These are phyloP conservation scores for Coniochaeta sp. DNA, from an alignment of 2,329 filamentous ascomycete genomes.

Conservation along the genomic window DNA sequence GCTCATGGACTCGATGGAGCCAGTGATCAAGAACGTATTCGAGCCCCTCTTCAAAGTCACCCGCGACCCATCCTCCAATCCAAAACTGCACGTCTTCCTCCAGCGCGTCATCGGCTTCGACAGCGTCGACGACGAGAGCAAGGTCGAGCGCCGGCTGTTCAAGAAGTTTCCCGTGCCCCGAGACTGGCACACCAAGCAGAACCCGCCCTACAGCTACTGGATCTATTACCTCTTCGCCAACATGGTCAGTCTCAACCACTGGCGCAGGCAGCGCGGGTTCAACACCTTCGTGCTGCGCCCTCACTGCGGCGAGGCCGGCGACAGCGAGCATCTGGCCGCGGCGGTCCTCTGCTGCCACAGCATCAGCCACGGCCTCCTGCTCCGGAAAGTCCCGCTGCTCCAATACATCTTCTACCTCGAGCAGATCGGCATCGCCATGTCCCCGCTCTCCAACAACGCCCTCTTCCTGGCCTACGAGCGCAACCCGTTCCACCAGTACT, in stretches of 20 bases:
- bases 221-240: slow-evolving; percentile 97
- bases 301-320: slow-evolving; percentile 93
- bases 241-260: slow-evolving; percentile 84
- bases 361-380: slow-evolving; percentile 87
- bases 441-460: slow-evolving; percentile 96
- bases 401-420: slow-evolving; percentile 98
- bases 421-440: slow-evolving; percentile 98
- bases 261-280: slow-evolving; percentile 85
- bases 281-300: slow-evolving; percentile 91
- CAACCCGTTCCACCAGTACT: slow-evolving; percentile 94
- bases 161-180: slow-evolving; percentile 89
- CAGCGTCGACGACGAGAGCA: slow-evolving; percentile 97
- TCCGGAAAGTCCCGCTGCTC: slow-evolving; percentile 87
- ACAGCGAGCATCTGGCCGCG: slow-evolving; percentile 91
- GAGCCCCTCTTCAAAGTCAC: slow-evolving; percentile 93
- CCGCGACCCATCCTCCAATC: slow-evolving; percentile 74
- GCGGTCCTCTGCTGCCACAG: slow-evolving; percentile 90
- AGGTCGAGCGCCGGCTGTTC: slow-evolving; percentile 87
- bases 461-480: slow-evolving; percentile 94
- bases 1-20: slow-evolving; percentile 82
- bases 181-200: slow-evolving; percentile 85
- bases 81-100: slow-evolving; percentile 89
- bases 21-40: slow-evolving; percentile 87
- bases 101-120: slow-evolving; percentile 96
- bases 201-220: slow-evolving; percentile 98